Percentiles rank a stretch among this genome's conserved stretches.
Evolutionary conservation across 2,329 filamentous ascomycete genomes (phyloP).

Genomic region (Tricladium varicosporioides): DNA sequence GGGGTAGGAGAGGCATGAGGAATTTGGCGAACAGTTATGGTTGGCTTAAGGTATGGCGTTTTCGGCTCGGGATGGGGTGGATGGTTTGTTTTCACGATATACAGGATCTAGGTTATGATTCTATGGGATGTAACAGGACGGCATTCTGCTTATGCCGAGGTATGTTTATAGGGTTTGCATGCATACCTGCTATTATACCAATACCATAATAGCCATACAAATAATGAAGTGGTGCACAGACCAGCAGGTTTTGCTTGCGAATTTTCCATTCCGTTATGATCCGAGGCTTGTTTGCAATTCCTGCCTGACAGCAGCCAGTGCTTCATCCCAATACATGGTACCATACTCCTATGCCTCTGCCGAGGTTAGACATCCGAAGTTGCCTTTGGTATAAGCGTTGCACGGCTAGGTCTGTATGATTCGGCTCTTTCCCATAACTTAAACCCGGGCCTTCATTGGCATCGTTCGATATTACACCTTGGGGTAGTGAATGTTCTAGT

Average conservation of each 20-base stretch:
- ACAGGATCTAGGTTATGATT: conserved; percentile 9
- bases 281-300: neutral
- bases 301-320: neutral
- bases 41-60: neutral
- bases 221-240: neutral
- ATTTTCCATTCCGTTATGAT: neutral
- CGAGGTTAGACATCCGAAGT: neutral
- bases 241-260: neutral
- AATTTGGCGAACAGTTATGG: neutral
- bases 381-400: too few species aligned
- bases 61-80: neutral
- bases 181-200: too few species aligned
- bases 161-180: neutral
- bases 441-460: too few species aligned
- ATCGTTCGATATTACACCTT: too few species aligned
- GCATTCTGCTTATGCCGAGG: neutral
- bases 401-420: too few species aligned
- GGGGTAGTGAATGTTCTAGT: too few species aligned
- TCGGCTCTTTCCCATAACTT: too few species aligned
- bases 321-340: neutral
- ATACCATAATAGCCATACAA: neutral
- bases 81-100: conserved; percentile 13
- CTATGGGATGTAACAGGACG: neutral
- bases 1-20: neutral
- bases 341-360: neutral